A percentile compares a stretch with the other conserved stretches of the same genome.
Evolutionary conservation across 192 early-diverging fungal species (phyloP).

Genomic region (Coemansia sp.): DNA sequence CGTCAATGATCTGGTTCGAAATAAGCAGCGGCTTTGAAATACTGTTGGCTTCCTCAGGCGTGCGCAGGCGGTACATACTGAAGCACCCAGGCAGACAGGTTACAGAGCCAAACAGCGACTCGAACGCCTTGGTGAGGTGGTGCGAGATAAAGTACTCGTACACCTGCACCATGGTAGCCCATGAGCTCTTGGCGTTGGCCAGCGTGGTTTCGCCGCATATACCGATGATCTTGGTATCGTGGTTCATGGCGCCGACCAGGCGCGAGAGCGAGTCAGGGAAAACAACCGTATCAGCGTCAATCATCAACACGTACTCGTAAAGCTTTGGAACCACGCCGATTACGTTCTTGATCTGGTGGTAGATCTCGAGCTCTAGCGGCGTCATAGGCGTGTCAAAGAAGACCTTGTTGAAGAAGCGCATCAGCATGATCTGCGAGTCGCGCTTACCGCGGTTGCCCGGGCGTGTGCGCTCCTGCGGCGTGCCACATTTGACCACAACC

Average conservation of each 20-base stretch:
- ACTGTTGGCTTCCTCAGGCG: constrained; percentile 61
- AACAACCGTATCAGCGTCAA: constrained; percentile 96
- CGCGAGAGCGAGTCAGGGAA: constrained; percentile 87
- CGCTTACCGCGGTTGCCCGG: constrained; percentile 73
- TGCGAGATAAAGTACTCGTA: constrained; percentile 99
- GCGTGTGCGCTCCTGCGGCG: constrained; percentile 74
- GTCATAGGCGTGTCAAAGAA: constrained; percentile 77
- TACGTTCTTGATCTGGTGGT: constrained; percentile 86
- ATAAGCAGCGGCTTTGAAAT: constrained; percentile 86
- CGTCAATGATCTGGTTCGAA: constrained; percentile 82
- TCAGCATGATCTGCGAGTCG: constrained; percentile 82
- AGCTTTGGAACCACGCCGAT: constrained; percentile 95
- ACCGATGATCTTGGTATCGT: constrained; percentile 90
- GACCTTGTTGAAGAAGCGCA: constrained; percentile 97
- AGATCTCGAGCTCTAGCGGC: too few species aligned
- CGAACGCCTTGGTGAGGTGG: constrained; percentile 67
- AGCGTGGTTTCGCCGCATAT: constrained; percentile 95
- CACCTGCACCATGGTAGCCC: constrained; percentile 52
- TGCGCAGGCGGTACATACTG: constrained; percentile 96
- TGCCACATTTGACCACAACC: constrained; percentile 95
- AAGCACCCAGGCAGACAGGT: constrained; percentile 99
- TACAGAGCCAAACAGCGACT: constrained; percentile 82
- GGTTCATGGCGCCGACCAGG: constrained; percentile 85
- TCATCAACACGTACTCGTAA: constrained; percentile 97
- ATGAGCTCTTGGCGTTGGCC: constrained; percentile 88